Evolutionary conservation across 2,329 filamentous ascomycete species (phyloP).

Genomic region (Tolypocladium cylindrosporum): DNA sequence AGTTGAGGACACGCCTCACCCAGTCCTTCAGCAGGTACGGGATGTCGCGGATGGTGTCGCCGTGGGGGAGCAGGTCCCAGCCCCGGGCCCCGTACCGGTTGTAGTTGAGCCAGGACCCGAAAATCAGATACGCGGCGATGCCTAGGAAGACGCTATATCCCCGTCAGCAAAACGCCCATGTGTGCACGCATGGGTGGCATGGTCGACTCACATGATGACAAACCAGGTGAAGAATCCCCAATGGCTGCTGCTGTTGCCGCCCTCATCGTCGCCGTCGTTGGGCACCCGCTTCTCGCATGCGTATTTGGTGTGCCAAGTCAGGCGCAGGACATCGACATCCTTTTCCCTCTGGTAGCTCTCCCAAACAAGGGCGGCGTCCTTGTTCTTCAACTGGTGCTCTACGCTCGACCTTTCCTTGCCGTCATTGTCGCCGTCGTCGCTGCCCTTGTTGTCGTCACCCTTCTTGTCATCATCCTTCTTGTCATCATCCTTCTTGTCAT

Average conservation of each 20-base stretch:
- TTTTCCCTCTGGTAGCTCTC: conserved; percentile 57
- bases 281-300: conserved; percentile 57
- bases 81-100: conserved; percentile 90
- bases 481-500: conserved; percentile 11
- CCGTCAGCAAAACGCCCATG: background rate
- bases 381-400: conserved; percentile 43
- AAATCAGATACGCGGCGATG: conserved; percentile 85
- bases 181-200: too few species aligned
- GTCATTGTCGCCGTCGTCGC: conserved; percentile 25
- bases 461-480: conserved; percentile 19
- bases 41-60: conserved; percentile 82
- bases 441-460: conserved; percentile 24
- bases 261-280: conserved; percentile 31
- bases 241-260: conserved; percentile 38
- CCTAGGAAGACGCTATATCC: conserved; percentile 65
- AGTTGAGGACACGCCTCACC: conserved; percentile 67
- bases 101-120: conserved; percentile 98
- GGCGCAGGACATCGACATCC: conserved; percentile 51
- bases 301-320: conserved; percentile 82
- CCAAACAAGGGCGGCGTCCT: conserved; percentile 60
- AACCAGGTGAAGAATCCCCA: conserved; percentile 99
- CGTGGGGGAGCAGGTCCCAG: conserved; percentile 90
- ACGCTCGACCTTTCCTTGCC: conserved; percentile 28
- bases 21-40: conserved; percentile 91
- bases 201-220: conserved; percentile 67